Base-by-base conservation (phyloP, 2,329 filamentous ascomycete species). In the Zasmidium angulare region DNA sequence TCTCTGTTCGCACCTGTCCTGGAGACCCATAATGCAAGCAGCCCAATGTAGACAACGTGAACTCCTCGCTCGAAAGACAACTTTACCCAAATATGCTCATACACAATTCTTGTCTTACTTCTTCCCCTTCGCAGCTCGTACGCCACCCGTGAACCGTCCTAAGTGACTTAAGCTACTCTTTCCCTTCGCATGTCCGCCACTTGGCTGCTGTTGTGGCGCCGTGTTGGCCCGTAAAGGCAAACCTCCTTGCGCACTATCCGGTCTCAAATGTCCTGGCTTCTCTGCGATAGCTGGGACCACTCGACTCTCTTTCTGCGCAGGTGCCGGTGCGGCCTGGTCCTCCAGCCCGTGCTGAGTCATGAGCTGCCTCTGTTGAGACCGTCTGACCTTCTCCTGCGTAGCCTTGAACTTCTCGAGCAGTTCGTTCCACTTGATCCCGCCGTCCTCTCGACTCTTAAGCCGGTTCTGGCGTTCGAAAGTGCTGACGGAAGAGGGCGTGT, bases 371-470 rank as follows among this genome's bases (percentile, higher is more conserved):
- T 68, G 80, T 70, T 91, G 88, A 12, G 85, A 81, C 55, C 91
- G 83, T 56, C 92, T 84, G 4, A 93, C 89, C 61, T 86, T 87
- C 67, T 99, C 95, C 71, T 99, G 95, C 1, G 96, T 93, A 54
- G 83, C 86, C 66, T 90, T 90, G 77, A 99, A 99, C 72, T 97
- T 96, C 65, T 99, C 95, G 3, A 99, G 83, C 36, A 99, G 82
- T 68, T 99, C 95, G 2, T 84, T 86, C 95, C 95, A 99, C 56
- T 89, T 88, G 67, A 99, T 96, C 2, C 63, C 64, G 14, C 69
- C 69, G 2, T 71, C 71, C 56, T 97, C 93, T 56, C 93, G 84
- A 51, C 84, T 86, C 85, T 97, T 82, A 50, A 97, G 82, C 61
- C 92, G 83, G 66, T 90, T 93, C n/a, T 79, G 75, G 10, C 81